Conservation (phyloP, 345 rosid species). For the Boechera stricta region DNA sequence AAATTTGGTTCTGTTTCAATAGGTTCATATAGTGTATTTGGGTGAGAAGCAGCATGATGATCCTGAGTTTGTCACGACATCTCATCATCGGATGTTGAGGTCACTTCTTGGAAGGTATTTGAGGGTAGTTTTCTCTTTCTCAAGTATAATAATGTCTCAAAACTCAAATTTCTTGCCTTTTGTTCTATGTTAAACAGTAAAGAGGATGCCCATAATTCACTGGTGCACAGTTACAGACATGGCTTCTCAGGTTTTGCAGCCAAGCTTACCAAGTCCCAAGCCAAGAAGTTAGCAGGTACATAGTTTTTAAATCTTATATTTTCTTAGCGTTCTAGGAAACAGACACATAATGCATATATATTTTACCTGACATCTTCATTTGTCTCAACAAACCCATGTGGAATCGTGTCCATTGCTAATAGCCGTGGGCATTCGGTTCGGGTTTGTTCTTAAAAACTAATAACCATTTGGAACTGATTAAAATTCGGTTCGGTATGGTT, state of each 20-base stretch:
- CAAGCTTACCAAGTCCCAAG: conserved; percentile 52
- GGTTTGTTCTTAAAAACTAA: too few species aligned
- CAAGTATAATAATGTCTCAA: conserved; percentile 2
- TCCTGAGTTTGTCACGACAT: conserved; percentile 41
- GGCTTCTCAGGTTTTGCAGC: conserved; percentile 65
- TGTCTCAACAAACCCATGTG: neutral
- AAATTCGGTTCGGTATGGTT: too few species aligned
- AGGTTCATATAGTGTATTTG: conserved; percentile 51
- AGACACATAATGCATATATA: neutral
- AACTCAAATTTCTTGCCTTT: conserved; percentile 18
- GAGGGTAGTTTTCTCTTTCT: neutral
- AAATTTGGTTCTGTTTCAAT: conserved; percentile 4
- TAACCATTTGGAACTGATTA: too few species aligned
- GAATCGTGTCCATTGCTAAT: neutral
- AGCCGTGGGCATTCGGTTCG: too few species aligned
- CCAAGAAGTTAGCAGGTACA: conserved; percentile 48
- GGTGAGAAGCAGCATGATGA: conserved; percentile 50
- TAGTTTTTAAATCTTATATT: neutral
- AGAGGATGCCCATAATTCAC: conserved; percentile 50
- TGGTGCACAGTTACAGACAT: conserved; percentile 54
- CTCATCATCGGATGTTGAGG: conserved; percentile 45
- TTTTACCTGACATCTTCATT: conserved; percentile 20
- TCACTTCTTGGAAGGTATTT: conserved; percentile 47
- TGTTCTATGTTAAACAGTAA: conserved; percentile 41
- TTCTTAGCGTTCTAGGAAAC: neutral